These are phyloP conservation scores for Steccherinum ochraceum DNA, from an alignment of 768 basidiomycete genomes.

Conservation along the genomic window DNA sequence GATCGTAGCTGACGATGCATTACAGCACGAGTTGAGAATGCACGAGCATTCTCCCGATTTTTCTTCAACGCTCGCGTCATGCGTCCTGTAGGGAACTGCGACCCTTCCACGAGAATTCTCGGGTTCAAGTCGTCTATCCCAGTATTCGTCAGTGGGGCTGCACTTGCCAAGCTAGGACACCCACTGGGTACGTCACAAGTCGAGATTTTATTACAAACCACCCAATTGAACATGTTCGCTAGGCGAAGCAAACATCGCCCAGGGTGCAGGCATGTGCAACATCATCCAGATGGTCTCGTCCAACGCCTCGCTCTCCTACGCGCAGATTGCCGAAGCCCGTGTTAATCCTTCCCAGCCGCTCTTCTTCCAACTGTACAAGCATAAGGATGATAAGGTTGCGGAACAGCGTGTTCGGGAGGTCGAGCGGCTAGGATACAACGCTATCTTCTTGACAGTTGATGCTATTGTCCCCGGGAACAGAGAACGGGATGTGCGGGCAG, in stretches of 20 bases:
- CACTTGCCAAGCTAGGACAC: constrained; percentile 82
- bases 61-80: constrained; percentile 86
- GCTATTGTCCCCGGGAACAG: constrained; percentile 79
- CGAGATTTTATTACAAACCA: background rate
- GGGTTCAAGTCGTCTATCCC: constrained; percentile 69
- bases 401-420: constrained; percentile 66
- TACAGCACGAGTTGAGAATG: constrained; percentile 60
- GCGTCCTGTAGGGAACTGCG: constrained; percentile 54
- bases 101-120: constrained; percentile 70
- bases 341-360: constrained; percentile 51
- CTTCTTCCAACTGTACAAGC: constrained; percentile 87
- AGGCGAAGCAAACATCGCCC: constrained; percentile 81
- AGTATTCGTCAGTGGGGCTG: constrained; percentile 78
- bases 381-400: constrained; percentile 59
- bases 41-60: constrained; percentile 75
- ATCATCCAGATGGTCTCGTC: constrained; percentile 85
- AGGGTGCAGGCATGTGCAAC: constrained; percentile 54
- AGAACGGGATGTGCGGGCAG: constrained; percentile 63
- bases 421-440: constrained; percentile 71
- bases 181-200: constrained; percentile 45
- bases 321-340: constrained; percentile 52
- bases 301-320: constrained; percentile 65
- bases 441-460: constrained; percentile 90
- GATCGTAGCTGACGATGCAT: background rate
- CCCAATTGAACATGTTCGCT: constrained; percentile 3